Evolutionary conservation across 441 rosid genomes (phyloP).

Genomic region (Populus hybrid): DNA sequence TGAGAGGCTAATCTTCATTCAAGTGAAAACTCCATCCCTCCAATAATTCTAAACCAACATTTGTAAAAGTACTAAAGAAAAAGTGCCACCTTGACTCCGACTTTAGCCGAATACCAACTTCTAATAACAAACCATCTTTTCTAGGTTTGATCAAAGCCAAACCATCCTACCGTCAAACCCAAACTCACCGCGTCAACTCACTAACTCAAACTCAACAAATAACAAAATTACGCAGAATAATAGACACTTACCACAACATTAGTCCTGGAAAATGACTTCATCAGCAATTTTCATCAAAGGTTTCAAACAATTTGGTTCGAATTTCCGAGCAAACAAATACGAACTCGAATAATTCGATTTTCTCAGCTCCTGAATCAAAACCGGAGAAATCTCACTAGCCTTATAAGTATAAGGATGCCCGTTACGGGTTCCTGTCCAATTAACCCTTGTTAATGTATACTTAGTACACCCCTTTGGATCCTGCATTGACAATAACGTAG

Average conservation of each 20-base stretch:
- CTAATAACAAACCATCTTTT: neutral
- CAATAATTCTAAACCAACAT: neutral
- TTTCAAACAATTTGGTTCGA: too few species aligned
- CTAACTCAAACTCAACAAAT: neutral
- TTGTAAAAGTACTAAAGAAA: neutral
- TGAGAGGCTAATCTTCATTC: neutral
- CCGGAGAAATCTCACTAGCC: constrained; percentile 50
- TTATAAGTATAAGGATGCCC: constrained; percentile 82
- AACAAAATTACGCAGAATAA: constrained; percentile 31
- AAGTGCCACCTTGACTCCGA: neutral
- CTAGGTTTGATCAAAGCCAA: neutral
- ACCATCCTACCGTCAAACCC: neutral
- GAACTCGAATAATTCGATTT: constrained; percentile 36
- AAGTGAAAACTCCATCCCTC: neutral
- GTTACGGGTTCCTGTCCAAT: constrained; percentile 48
- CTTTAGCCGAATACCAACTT: neutral
- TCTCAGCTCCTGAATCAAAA: constrained; percentile 52
- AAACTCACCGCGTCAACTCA: constrained; percentile 13
- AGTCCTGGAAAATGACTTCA: too few species aligned
- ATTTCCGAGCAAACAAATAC: too few species aligned
- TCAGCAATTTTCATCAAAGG: too few species aligned
- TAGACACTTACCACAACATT: constrained; percentile 46
- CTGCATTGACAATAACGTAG: constrained; percentile 29
- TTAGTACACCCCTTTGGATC: constrained; percentile 28
- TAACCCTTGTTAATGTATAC: constrained; percentile 27